Evolutionary conservation across 768 basidiomycete species (phyloP).

Genomic region (Suillus plorans): DNA sequence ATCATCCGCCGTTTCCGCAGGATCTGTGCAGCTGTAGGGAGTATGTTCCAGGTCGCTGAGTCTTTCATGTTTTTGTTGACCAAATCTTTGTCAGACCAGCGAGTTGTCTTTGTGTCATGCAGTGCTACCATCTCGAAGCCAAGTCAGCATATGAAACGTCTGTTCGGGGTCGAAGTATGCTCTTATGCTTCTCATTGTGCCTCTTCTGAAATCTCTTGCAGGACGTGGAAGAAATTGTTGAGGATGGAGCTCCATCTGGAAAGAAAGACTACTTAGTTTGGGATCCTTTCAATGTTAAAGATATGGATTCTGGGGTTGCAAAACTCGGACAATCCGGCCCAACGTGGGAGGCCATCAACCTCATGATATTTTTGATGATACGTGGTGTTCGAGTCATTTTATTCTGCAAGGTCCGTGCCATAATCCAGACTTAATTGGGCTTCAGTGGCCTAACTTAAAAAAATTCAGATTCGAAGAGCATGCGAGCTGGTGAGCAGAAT

Average conservation of each 20-base stretch:
- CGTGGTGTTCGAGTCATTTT: constrained; percentile 78
- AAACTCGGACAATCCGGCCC: constrained; percentile 56
- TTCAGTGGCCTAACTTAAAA: background rate
- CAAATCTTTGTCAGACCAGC: constrained; percentile 38
- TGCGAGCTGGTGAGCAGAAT: constrained; percentile 68
- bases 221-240: constrained; percentile 65
- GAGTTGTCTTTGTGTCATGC: constrained; percentile 73
- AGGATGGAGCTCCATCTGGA: constrained; percentile 84
- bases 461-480: constrained; percentile 64
- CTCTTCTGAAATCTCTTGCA: constrained; percentile 15
- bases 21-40: constrained; percentile 75
- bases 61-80: background rate
- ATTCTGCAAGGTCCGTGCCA: constrained; percentile 72
- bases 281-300: constrained; percentile 48
- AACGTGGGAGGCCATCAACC: constrained; percentile 61
- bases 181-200: background rate
- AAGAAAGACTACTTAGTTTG: constrained; percentile 80
- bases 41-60: constrained; percentile 42
- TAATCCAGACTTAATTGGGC: background rate
- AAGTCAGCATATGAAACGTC: constrained; percentile 66
- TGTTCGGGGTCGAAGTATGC: constrained; percentile 63
- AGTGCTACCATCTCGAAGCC: constrained; percentile 87
- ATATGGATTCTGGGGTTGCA: constrained; percentile 53
- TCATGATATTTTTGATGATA: constrained; percentile 84
- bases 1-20: constrained; percentile 75